A percentile compares a stretch with the other conserved stretches of the same genome.
Evolutionary conservation across 345 rosid genomes (phyloP).

Genomic region (Limnanthes douglasii): DNA sequence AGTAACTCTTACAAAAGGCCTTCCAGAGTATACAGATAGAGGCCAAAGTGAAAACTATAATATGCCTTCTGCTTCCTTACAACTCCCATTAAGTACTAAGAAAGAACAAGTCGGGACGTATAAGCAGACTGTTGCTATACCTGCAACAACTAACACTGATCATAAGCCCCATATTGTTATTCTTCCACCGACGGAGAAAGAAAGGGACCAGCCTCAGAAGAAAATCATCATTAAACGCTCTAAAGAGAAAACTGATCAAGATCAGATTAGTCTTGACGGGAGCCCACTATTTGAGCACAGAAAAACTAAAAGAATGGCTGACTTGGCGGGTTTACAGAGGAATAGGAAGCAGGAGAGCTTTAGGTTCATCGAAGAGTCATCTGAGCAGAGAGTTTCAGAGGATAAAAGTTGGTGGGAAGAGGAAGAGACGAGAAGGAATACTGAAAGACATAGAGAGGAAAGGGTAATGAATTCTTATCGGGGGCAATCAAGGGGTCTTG

Average conservation of each 20-base stretch:
- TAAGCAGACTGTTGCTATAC: conserved; percentile 40
- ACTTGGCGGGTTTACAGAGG: conserved; percentile 54
- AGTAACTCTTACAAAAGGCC: conserved; percentile 36
- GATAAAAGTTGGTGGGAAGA: conserved; percentile 75
- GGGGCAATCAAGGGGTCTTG: conserved; percentile 31
- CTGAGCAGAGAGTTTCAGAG: conserved; percentile 40
- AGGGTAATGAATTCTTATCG: conserved; percentile 22
- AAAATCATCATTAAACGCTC: conserved; percentile 67
- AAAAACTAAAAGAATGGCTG: conserved; percentile 74
- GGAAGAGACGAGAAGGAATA: conserved; percentile 60
- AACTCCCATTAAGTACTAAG: conserved; percentile 29
- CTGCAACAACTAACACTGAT: conserved; percentile 40
- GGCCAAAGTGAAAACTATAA: conserved; percentile 37
- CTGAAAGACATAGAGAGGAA: conserved; percentile 37
- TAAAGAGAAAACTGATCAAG: conserved; percentile 57
- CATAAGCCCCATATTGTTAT: conserved; percentile 67
- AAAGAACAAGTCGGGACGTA: conserved; percentile 38
- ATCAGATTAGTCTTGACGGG: conserved; percentile 59
- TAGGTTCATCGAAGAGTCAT: conserved; percentile 23
- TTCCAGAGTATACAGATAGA: conserved; percentile 36
- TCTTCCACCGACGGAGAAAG: conserved; percentile 58
- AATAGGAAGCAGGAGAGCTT: conserved; percentile 24
- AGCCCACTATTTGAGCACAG: conserved; percentile 43
- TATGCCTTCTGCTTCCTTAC: conserved; percentile 52
- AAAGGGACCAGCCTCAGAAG: conserved; percentile 54